Base-by-base conservation (phyloP, 495 filamentous ascomycete genomes). In the Cercophora scortea region DNA sequence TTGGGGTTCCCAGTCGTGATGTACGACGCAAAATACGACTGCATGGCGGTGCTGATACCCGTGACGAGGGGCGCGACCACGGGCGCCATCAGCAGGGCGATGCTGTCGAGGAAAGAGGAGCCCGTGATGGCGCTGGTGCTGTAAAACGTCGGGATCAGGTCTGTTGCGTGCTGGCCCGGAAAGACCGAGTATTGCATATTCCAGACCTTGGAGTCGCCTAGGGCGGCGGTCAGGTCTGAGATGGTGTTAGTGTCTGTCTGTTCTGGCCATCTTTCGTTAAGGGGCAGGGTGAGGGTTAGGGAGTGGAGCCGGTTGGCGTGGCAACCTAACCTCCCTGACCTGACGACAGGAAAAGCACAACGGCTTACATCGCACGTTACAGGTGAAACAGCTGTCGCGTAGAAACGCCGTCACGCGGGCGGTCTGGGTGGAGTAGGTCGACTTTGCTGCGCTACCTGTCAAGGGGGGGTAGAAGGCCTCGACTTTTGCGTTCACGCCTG, bases 11-110 rank as follows among this genome's bases (percentile, higher is more conserved):
- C 71, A 2, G 58, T 67, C 3, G 59, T 45, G 19, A 71, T 61
- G 50, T 69, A 71, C 3, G 62, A 69, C 12, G 66, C 60, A 39
- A 74, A 60, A 45, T 74, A 73, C 38, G 61, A 66, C 53, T 75
- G 71, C 58, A 72, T 59, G 13, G 65, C 62, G 33, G 59, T 52
- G 46, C 66, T 67, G 51, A 75, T 57, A 35, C 64, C 64, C 12
- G 58, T 46, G 41, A 65, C 48, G n/a, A 69, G 58, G 15, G 61
- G 35, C 7, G 60, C 68, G 32, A 73, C 55, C 40, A 59, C 61
- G 4, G 69, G 66, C 3, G 62, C 53, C 38, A 68, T 52, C 32
- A 72, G 53, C 17, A 53, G 40, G 8, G 59, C 52, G 1, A 74
- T 51, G 48, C 66, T 59, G 35, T 71, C 53, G 32, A 67, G 58